Evolutionary conservation across 2,329 filamentous ascomycete species (phyloP), one percentile per base, ranked within the genome.

Genomic region (Sclerotiophoma versabilis): DNA sequence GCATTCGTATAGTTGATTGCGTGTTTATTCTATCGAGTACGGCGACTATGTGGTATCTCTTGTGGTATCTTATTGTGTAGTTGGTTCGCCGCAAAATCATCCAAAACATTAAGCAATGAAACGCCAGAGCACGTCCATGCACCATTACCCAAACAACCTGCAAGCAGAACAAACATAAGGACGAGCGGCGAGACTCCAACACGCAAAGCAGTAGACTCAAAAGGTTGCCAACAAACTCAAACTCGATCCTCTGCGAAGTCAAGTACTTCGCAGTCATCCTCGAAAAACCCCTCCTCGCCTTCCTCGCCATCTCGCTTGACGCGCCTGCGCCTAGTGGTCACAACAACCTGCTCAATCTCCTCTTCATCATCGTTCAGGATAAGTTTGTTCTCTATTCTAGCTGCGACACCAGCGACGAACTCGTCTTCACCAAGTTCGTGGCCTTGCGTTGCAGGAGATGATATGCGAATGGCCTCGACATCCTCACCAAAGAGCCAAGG

Each of bases 231-330:
- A 15, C 12, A 27, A 14, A 3, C 4, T 71, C 57, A 76, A 0
- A 84, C 83, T 37, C 82, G 74, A 58, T 84, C 82, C 45, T 79
- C 77, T 12, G 92, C 90, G 83, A 95, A 96, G 77, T 96, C 92
- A 59, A 96, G 83, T 52, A 96, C 90, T 73, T 96, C 92, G 64
- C 91, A 95, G 70, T 96, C 92, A 71, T 96, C 91, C 76, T 96
- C 92, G 67, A 96, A 96, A 75, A 96, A 96, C 2, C 89, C 75
- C 32, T 77, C 89, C 48, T 85, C 84, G 49, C 88, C 87, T 52
- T 91, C 89, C 10, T 77, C 72, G 32, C 69, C 69, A 53, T 73
- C 66, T 46, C 83, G 80, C 44, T 79, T 81, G 32, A 80, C 78
- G 42, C 70, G 84, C 54, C 90, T 85, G 46, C 90, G 82, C 57